phyloP scores from a whole-genome alignment of 257 asterid species.

The Cordia subcordata region DNA sequence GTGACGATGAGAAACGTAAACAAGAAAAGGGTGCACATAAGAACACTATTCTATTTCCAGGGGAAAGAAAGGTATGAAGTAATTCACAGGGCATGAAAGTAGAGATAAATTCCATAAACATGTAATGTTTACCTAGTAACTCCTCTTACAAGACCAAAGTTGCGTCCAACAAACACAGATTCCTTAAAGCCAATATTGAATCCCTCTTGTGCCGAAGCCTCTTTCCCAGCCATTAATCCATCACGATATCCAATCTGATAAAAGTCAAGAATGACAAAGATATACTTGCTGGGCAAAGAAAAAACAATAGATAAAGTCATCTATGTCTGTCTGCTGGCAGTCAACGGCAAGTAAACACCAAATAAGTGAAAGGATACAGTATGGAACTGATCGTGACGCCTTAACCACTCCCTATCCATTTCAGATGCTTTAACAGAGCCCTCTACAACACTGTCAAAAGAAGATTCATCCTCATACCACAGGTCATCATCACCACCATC shows the following conservation, averaged over 20 bases:
- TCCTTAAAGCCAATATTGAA: slow-evolving; percentile 69
- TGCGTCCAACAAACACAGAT: slow-evolving; percentile 58
- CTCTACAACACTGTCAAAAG: slow-evolving; percentile 31
- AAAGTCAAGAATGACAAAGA: slow-evolving; percentile 19
- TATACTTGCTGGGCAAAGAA: not conserved
- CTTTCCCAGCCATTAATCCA: slow-evolving; percentile 82
- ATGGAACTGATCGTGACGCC: slow-evolving; percentile 63
- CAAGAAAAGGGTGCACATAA: not conserved
- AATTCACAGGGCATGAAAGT: not conserved
- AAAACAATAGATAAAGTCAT: not conserved
- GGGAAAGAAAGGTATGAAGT: not conserved
- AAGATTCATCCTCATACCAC: slow-evolving; percentile 66
- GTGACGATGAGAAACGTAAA: slow-evolving; percentile 12
- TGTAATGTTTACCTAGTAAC: slow-evolving; percentile 50
- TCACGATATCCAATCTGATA: slow-evolving; percentile 93
- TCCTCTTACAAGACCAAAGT: slow-evolving; percentile 76
- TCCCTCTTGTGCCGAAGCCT: slow-evolving; percentile 80
- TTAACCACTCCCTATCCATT: slow-evolving; percentile 78
- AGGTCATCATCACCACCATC: slow-evolving; percentile 42
- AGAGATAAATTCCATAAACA: not conserved
- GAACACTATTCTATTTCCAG: not conserved
- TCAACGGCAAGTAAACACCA: slow-evolving; percentile 7
- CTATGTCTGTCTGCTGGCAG: not conserved
- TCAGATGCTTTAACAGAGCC: slow-evolving; percentile 28
- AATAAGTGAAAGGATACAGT: slow-evolving; percentile 51